phyloP scores from a whole-genome alignment of 108 stramenopile species.

The Bacterosira constricta region DNA sequence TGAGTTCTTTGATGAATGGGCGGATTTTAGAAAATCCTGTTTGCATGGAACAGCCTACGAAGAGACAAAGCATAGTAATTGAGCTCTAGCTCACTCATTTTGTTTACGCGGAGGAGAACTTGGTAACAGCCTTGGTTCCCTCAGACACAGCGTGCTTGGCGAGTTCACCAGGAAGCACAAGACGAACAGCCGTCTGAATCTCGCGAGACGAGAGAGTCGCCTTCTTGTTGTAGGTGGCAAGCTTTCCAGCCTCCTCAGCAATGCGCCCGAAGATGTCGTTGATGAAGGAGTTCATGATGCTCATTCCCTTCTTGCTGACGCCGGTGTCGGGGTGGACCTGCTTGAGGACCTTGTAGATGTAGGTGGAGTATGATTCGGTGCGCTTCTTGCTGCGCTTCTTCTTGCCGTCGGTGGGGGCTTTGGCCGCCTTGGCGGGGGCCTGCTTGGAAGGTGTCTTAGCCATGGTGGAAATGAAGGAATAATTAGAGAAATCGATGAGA shows the following conservation, averaged over 20 bases:
- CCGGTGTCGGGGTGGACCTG: constrained; percentile 4
- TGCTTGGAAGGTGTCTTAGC: constrained; percentile 14
- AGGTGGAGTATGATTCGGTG: constrained; percentile 5
- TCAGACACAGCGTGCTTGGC: constrained; percentile 13
- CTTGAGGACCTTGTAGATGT: constrained; percentile 8
- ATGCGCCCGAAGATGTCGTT: constrained; percentile 8
- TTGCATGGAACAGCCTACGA: background rate
- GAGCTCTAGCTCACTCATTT: background rate
- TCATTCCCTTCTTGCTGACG: background rate
- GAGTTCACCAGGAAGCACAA: constrained; percentile 12
- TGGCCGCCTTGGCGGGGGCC: constrained; percentile 10
- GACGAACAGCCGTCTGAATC: constrained; percentile 13
- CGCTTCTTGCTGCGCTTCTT: constrained; percentile 10
- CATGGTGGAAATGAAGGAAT: background rate
- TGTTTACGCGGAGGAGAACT: constrained; percentile 26
- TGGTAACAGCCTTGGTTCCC: constrained; percentile 18
- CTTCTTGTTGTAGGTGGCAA: background rate
- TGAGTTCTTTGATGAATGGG: constrained; percentile 12
- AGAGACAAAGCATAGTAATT: background rate
- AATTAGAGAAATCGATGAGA: background rate
- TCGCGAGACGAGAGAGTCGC: constrained; percentile 10
- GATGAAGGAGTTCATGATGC: background rate
- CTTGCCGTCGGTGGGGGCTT: constrained; percentile 1
- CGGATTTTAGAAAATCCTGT: constrained; percentile 38
- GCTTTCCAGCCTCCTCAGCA: constrained; percentile 2